Conservation (phyloP, 2,329 filamentous ascomycete genomes). For the Erysiphe pulchra region DNA sequence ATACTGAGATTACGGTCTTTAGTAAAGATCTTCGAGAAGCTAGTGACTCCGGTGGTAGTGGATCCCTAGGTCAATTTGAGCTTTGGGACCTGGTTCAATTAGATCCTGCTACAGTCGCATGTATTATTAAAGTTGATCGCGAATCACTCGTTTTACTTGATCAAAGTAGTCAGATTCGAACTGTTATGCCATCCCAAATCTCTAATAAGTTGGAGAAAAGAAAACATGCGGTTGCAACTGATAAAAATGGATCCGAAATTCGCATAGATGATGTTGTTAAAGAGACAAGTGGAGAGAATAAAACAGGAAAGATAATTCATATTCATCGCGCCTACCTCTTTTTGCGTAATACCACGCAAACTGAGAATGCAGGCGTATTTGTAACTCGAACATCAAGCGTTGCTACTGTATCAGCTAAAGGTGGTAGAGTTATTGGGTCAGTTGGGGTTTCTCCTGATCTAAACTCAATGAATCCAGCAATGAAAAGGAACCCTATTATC, state of each 20-base stretch:
- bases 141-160: constrained; percentile 78
- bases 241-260: constrained; percentile 83
- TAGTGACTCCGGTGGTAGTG: constrained; percentile 69
- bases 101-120: constrained; percentile 75
- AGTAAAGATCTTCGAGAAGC: constrained; percentile 90
- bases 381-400: constrained; percentile 70
- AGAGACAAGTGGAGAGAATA: constrained; percentile 63
- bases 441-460: constrained; percentile 46
- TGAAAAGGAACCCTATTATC: constrained; percentile 40
- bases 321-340: constrained; percentile 87
- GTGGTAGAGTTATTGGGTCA: constrained; percentile 41
- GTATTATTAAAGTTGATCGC: constrained; percentile 82
- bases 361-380: constrained; percentile 74
- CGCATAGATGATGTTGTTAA: constrained; percentile 77
- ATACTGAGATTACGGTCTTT: constrained; percentile 88
- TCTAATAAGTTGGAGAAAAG: constrained; percentile 67
- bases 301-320: constrained; percentile 73
- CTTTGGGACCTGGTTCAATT: constrained; percentile 87
- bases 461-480: constrained; percentile 72
- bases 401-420: constrained; percentile 79
- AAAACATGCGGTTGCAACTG: constrained; percentile 68
- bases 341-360: constrained; percentile 57
- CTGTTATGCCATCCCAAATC: constrained; percentile 73
- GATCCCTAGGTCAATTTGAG: constrained; percentile 65
- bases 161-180: constrained; percentile 62